Evolutionary conservation across 2,329 filamentous ascomycete genomes (phyloP), one percentile per base, ranked within the genome.

Genomic region (Colletotrichum cereale): DNA sequence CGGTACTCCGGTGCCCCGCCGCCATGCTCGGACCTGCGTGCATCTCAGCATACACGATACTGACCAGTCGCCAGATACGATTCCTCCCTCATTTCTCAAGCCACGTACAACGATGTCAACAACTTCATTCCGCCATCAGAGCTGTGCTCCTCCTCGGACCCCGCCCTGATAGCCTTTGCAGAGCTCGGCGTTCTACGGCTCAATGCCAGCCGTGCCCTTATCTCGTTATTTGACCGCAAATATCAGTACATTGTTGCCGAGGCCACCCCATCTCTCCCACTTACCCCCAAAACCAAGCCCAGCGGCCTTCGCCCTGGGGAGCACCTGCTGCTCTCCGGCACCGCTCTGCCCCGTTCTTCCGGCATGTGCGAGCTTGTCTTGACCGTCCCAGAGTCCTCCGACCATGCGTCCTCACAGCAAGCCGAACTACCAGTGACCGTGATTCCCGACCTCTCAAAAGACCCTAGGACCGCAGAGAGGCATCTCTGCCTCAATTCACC

Each of bases 221-320:
- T 89, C 52, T 88, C 86, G 1, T 78, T 89, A n/a, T 88, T 89
- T 71, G 86, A 87, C 71, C 77, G 76, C 8, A 79, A 80, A 5
- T 75, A 80, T 53, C 86, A 89, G 71, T 83, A 87, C 71, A 77
- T 89, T 21, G 77, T 89, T 21, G 86, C 86, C 62, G 87, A 89
- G 72, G 85, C 86, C 3, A 86, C 86, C 0, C 80, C 80, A 0
- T 79, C 78, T 1, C 76, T 83, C 1, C 80, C 81, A 0, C 74
- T 88, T 3, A 75, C 77, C 55, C 79, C 66, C 73, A 77, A 75
- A 76, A 53, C 78, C 64, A 73, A 77, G 29, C 50, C 74, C 10
- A 63, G 64, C 31, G 52, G 50, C 2, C 3, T 24, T 31, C n/a
- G 29, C 44, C 4, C 36, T 0, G 71, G 66, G 2, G 66, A 73